Evolutionary conservation across 176 grass and related monocot species (phyloP).

Genomic region (Eremochloa ophiuroides): DNA sequence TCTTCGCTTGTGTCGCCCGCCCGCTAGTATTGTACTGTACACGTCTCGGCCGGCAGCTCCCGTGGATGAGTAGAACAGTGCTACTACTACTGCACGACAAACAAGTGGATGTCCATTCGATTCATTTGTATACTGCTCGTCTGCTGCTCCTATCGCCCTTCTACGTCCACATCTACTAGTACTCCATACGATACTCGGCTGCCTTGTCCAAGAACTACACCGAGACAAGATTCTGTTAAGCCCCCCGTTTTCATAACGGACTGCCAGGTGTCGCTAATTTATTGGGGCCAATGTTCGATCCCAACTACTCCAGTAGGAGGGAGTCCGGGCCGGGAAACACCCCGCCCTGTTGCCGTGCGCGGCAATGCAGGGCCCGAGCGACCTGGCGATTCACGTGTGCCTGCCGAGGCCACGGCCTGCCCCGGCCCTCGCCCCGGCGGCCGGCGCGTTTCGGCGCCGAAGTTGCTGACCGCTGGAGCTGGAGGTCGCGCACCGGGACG

Average conservation of each 20-base stretch:
- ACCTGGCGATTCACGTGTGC: neutral
- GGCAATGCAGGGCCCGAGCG: neutral
- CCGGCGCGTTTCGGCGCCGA: conserved; percentile 8
- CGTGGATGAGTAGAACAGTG: neutral
- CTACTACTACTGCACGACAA: too few relatives aligned
- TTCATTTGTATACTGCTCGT: neutral
- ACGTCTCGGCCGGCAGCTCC: neutral
- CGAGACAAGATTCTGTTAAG: neutral
- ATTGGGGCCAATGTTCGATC: too few relatives aligned
- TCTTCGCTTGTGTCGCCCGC: neutral
- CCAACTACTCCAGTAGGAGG: too few relatives aligned
- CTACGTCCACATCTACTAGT: neutral
- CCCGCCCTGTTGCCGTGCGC: too few relatives aligned
- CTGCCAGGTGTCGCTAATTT: neutral
- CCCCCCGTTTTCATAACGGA: too few relatives aligned
- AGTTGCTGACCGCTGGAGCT: neutral
- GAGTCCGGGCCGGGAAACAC: too few relatives aligned
- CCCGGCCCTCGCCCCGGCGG: too few relatives aligned
- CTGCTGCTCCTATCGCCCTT: neutral
- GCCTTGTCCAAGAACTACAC: neutral
- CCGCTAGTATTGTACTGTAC: too few relatives aligned
- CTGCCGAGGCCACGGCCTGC: neutral
- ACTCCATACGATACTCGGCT: too few relatives aligned
- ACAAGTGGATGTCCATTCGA: neutral
- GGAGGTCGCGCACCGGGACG: too few relatives aligned